These are phyloP conservation scores for Russula lepida DNA, from an alignment of 768 basidiomycete species.

Conservation along the genomic window DNA sequence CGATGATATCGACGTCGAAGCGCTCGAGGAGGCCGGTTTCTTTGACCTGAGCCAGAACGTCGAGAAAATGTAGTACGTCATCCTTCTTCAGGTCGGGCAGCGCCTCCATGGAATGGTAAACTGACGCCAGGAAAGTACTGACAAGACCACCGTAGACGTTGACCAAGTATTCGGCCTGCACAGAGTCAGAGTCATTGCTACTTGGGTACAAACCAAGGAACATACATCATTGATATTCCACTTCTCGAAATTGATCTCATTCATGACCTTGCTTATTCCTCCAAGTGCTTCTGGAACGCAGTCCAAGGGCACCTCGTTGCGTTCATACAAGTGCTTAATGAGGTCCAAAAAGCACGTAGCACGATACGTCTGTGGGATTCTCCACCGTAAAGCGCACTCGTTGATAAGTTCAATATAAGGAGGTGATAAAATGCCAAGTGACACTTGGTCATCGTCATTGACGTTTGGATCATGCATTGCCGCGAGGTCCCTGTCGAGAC, in stretches of 20 bases:
- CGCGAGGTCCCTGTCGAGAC: conserved; percentile 79
- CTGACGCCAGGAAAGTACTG: conserved; percentile 75
- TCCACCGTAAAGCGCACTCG: conserved; percentile 85
- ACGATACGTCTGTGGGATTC: conserved; percentile 72
- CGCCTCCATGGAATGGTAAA: conserved; percentile 78
- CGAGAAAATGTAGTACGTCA: conserved; percentile 56
- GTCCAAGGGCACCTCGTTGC: conserved; percentile 86
- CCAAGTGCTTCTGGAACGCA: conserved; percentile 88
- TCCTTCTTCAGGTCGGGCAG: conserved; percentile 66
- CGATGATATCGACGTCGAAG: conserved; percentile 63
- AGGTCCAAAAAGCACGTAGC: conserved; percentile 76
- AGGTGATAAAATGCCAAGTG: conserved; percentile 78
- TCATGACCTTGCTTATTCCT: conserved; percentile 58
- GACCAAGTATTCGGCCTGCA: conserved; percentile 59
- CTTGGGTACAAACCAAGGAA: conserved; percentile 23
- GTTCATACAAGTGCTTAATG: conserved; percentile 80
- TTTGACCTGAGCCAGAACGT: conserved; percentile 61
- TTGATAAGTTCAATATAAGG: conserved; percentile 76
- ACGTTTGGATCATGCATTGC: conserved; percentile 85
- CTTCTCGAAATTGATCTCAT: conserved; percentile 59
- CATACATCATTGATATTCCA: conserved; percentile 83
- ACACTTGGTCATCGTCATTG: conserved; percentile 93
- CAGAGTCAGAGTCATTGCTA: neutral
- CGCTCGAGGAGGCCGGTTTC: conserved; percentile 63
- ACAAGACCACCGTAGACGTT: conserved; percentile 66